phyloP scores from a whole-genome alignment of 2,329 filamentous ascomycete genomes.

The Aspergillus pseudonomiae region DNA sequence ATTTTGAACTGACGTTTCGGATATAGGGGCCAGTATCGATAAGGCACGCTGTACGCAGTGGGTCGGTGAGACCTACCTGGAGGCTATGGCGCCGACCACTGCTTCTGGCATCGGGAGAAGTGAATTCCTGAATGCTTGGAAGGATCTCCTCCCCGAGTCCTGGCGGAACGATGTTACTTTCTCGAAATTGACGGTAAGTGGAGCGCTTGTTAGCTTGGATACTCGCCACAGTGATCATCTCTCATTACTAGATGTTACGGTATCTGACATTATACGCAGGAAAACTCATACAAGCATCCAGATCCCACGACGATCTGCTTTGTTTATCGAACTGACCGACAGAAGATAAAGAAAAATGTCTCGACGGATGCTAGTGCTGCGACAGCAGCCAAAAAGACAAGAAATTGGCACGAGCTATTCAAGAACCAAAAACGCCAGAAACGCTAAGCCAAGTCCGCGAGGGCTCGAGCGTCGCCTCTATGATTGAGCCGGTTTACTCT shows the following conservation, averaged over 20 bases:
- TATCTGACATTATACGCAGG: slow-evolving; percentile 24
- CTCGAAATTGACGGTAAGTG: slow-evolving; percentile 37
- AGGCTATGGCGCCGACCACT: slow-evolving; percentile 38
- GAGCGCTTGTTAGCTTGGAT: neutral
- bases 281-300: slow-evolving; percentile 36
- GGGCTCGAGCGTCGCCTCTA: slow-evolving; percentile 6
- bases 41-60: slow-evolving; percentile 37
- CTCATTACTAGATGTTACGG: neutral
- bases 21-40: slow-evolving; percentile 44
- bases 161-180: slow-evolving; percentile 42
- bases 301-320: slow-evolving; percentile 43
- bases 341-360: slow-evolving; percentile 30
- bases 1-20: slow-evolving; percentile 8
- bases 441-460: slow-evolving; percentile 25
- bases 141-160: slow-evolving; percentile 46
- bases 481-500: neutral
- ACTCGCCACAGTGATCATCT: neutral
- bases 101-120: slow-evolving; percentile 33
- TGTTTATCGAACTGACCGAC: slow-evolving; percentile 33
- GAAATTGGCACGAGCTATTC: slow-evolving; percentile 50
- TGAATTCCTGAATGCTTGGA: slow-evolving; percentile 45
- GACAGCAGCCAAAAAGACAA: slow-evolving; percentile 36
- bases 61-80: slow-evolving; percentile 45
- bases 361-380: slow-evolving; percentile 26
- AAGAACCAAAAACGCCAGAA: slow-evolving; percentile 37